A percentile compares a stretch with the other conserved stretches of the same genome.
These are phyloP conservation scores for Nakazawaea ishiwadae DNA, from an alignment of 805 yeast genomes.

Conservation along the genomic window DNA sequence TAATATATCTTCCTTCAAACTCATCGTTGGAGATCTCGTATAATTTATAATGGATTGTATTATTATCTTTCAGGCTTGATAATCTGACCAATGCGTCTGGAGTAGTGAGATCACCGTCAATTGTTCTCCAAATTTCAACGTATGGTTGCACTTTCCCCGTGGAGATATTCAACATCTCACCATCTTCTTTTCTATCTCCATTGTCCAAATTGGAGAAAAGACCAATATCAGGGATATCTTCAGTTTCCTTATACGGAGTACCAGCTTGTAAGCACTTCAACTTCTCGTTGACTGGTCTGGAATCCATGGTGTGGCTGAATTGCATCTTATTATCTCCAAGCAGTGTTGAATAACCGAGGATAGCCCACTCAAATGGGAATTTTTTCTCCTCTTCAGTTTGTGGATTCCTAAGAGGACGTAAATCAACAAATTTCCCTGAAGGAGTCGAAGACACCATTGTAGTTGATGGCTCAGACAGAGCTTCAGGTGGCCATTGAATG, in stretches of 20 bases:
- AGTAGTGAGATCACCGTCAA: slow-evolving; percentile 33
- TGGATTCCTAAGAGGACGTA: slow-evolving; percentile 32
- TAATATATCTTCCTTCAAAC: slow-evolving; percentile 40
- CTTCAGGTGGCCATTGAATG: slow-evolving; percentile 46
- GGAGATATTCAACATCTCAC: slow-evolving; percentile 41
- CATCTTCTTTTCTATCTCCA: slow-evolving; percentile 45
- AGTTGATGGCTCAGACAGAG: slow-evolving; percentile 36
- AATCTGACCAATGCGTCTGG: slow-evolving; percentile 20
- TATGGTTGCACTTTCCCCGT: slow-evolving; percentile 39
- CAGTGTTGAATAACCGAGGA: slow-evolving; percentile 44
- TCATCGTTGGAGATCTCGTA: slow-evolving; percentile 23
- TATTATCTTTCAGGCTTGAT: slow-evolving; percentile 1
- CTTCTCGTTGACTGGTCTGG: slow-evolving; percentile 12
- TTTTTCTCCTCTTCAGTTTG: slow-evolving; percentile 20
- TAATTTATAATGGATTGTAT: slow-evolving; percentile 15
- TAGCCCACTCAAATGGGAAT: slow-evolving; percentile 57
- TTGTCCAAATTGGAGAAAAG: slow-evolving; percentile 33
- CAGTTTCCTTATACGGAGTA: slow-evolving; percentile 12
- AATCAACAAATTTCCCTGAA: slow-evolving; percentile 41
- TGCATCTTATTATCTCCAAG: slow-evolving; percentile 30
- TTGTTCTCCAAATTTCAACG: slow-evolving; percentile 50
- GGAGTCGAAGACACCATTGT: slow-evolving; percentile 47
- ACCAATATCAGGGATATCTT: slow-evolving; percentile 38
- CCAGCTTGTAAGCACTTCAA: slow-evolving; percentile 12
- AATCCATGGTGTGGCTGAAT: slow-evolving; percentile 35